phyloP scores from a whole-genome alignment of 768 basidiomycete species.

The Serendipita indica region DNA sequence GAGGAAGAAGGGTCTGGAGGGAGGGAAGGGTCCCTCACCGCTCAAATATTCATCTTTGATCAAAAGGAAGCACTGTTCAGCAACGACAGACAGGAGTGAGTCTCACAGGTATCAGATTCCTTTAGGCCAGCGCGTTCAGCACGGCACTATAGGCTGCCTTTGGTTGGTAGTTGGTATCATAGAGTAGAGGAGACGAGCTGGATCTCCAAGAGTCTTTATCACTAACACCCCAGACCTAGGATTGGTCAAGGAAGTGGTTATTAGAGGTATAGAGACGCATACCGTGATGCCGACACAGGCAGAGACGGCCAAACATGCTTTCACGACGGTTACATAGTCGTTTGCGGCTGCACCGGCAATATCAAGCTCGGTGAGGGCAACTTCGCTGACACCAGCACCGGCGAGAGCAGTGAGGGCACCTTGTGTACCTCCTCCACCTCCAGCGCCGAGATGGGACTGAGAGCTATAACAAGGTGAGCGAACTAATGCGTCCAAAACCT shows the following conservation, averaged over 20 bases:
- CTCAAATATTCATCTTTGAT: too few relatives aligned
- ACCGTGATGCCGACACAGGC: constrained; percentile 34
- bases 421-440: constrained; percentile 28
- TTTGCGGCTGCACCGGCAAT: constrained; percentile 21
- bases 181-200: constrained; percentile 30
- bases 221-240: constrained; percentile 4
- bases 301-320: constrained; percentile 31
- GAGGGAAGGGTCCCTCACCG: too few relatives aligned
- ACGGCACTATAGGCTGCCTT: constrained; percentile 27
- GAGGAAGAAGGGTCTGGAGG: too few relatives aligned
- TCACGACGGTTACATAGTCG: constrained; percentile 32
- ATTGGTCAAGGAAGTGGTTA: background rate
- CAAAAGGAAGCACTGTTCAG: too few relatives aligned
- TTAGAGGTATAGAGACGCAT: constrained; percentile 11
- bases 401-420: constrained; percentile 34
- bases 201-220: constrained; percentile 34
- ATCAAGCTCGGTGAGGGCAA: constrained; percentile 37
- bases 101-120: too few relatives aligned
- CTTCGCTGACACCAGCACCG: constrained; percentile 26
- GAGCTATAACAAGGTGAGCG: too few relatives aligned
- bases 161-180: constrained; percentile 32
- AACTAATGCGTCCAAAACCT: too few relatives aligned
- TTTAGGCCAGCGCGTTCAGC: constrained; percentile 19
- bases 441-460: constrained; percentile 17
- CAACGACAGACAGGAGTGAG: too few relatives aligned